Conservation (phyloP, 352 stramenopile genomes). For the Phytophthora europaea region DNA sequence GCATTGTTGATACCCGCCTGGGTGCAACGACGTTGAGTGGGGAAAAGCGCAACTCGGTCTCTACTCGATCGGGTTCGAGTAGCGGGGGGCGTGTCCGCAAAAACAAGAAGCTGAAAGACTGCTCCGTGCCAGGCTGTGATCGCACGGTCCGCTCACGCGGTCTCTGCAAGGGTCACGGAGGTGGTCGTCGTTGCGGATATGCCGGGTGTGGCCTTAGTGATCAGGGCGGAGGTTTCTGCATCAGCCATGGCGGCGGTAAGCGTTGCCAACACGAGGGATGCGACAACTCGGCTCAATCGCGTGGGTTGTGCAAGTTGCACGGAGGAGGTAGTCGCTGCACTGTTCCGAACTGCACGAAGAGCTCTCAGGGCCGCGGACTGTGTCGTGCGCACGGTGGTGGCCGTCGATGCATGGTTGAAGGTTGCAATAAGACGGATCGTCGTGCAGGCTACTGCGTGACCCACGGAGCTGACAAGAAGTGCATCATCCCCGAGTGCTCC, state of each 20-base stretch:
- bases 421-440: slow-evolving; percentile 88
- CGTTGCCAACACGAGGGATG: slow-evolving; percentile 80
- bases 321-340: slow-evolving; percentile 83
- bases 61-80: slow-evolving; percentile 56
- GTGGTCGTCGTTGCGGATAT: slow-evolving; percentile 77
- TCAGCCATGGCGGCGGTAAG: slow-evolving; percentile 86
- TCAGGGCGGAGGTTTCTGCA: slow-evolving; percentile 84
- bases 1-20: slow-evolving; percentile 30
- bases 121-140: slow-evolving; percentile 77
- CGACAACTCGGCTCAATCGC: slow-evolving; percentile 87
- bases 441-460: slow-evolving; percentile 84
- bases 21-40: slow-evolving; percentile 40
- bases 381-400: slow-evolving; percentile 88
- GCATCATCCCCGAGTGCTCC: slow-evolving; percentile 79
- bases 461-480: slow-evolving; percentile 88
- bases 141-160: slow-evolving; percentile 82
- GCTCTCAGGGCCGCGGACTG: slow-evolving; percentile 83
- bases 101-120: slow-evolving; percentile 89
- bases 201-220: slow-evolving; percentile 78
- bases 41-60: slow-evolving; percentile 42
- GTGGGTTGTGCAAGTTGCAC: slow-evolving; percentile 84
- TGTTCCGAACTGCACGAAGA: slow-evolving; percentile 87
- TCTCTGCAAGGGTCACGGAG: slow-evolving; percentile 84
- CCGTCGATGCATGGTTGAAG: slow-evolving; percentile 82
- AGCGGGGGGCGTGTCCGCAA: slow-evolving; percentile 60